A percentile compares a stretch with the other conserved stretches of the same genome.
phyloP scores from a whole-genome alignment of 31 red algal species.

The Odonthalia washingtoniensis region DNA sequence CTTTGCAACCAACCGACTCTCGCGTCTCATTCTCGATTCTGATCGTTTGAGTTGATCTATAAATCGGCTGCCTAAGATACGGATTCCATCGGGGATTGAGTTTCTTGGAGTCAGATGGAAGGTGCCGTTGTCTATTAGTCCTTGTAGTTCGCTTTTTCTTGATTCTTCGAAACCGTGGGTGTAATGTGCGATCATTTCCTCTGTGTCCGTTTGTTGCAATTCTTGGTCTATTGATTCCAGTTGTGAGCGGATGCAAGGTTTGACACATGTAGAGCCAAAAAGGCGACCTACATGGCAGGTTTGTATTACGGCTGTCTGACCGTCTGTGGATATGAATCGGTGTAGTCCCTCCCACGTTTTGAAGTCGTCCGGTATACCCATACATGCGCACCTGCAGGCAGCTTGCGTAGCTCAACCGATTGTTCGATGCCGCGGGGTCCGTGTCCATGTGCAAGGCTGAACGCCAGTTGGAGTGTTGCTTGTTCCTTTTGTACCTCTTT shows the following conservation, averaged over 20 bases:
- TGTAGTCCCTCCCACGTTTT: slow-evolving; percentile 9
- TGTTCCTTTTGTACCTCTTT: slow-evolving; percentile 47
- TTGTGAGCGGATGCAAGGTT: slow-evolving; percentile 1
- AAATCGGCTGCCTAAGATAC: background rate
- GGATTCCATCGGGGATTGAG: background rate
- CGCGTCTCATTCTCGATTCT: background rate
- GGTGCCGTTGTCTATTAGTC: background rate
- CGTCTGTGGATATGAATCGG: background rate
- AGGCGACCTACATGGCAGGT: background rate
- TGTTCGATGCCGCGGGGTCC: background rate
- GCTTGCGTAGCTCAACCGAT: slow-evolving; percentile 26
- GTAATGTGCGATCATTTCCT: background rate
- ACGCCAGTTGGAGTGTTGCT: background rate
- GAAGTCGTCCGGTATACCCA: slow-evolving; percentile 25
- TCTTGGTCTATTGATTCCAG: background rate
- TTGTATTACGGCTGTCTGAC: slow-evolving; percentile 40
- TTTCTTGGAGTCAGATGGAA: background rate
- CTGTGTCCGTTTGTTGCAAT: background rate
- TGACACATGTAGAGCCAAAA: slow-evolving; percentile 15
- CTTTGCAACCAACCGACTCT: background rate
- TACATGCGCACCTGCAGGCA: slow-evolving; percentile 4
- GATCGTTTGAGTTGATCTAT: background rate
- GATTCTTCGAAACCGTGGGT: no score
- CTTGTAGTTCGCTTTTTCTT: background rate
- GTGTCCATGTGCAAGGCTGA: slow-evolving; percentile 24